Evolutionary conservation across 169 alveolate species (phyloP).

Genomic region (Pseudocohnilembus persalinus): DNA sequence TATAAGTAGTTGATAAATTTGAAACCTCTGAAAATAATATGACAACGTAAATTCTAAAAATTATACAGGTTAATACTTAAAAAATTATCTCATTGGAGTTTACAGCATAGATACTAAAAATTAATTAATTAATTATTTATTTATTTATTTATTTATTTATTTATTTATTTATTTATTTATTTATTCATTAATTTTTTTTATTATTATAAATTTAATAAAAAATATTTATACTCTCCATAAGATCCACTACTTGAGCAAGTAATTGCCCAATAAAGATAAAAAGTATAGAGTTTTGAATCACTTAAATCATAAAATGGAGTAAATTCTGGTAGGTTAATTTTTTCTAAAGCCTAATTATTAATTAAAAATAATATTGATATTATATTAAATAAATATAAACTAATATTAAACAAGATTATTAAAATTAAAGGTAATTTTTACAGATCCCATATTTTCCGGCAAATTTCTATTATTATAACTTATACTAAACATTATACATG

Average conservation of each 20-base stretch:
- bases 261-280: constrained; percentile 13
- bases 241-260: background rate
- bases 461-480: background rate
- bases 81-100: constrained; percentile 29
- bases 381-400: background rate
- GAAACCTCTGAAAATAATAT: constrained; percentile 51
- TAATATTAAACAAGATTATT: too few species aligned
- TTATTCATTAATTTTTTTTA: too few species aligned
- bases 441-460: background rate
- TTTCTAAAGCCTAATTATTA: background rate
- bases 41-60: constrained; percentile 39
- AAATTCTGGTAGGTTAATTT: background rate
- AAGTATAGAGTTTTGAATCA: background rate
- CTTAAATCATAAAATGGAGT: background rate
- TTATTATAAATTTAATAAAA: too few species aligned
- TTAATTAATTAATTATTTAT: background rate
- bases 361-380: background rate
- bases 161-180: background rate
- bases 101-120: background rate
- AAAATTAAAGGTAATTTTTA: too few species aligned
- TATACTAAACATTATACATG: constrained; percentile 19
- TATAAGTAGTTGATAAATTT: constrained; percentile 21
- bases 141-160: background rate
- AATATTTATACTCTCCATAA: background rate
- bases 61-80: constrained; percentile 32